Evolutionary conservation across 768 basidiomycete species (phyloP), one percentile per base, ranked within the genome.

Genomic region (Boletus barrowsii): DNA sequence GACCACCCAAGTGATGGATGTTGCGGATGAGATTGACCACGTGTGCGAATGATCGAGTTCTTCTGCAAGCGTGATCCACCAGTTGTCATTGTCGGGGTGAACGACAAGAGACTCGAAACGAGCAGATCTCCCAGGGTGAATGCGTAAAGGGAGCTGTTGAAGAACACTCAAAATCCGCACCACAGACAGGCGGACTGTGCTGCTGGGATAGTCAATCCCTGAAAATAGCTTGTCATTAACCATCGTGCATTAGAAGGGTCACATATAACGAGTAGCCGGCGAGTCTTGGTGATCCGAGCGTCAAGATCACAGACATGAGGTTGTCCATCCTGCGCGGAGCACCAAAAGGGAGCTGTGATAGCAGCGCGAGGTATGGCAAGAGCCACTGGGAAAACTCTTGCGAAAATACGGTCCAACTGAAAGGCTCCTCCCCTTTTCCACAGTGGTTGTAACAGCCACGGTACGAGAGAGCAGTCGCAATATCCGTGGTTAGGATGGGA

Each of bases 311-410:
- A 9, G 76, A 73, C 56, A 72, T 66, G 37, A 79, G 61, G 48
- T 79, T 77, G 18, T 77, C 76, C n/a, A 69, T 56, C 26, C 62
- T 72, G 47, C 71, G 70, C 11, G 57, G 65, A 30, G 73, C 69
- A 9, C 78, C 78, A 24, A 78, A 81, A 0, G 79, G 80, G n/a
- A 81, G 72, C 44, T 79, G 78, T 0, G 78, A 77, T 18, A 80
- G 64, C 9, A 81, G 56, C 1, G 79, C 77, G 13, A 81, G 70
- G 70, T 76, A 79, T 8, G 79, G 79, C 7, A 81, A 51, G 3
- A 81, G 65, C 79, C 79, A 81, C 0, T 76, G 58, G 10, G 70
- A 67, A 57, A 74, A 78, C 43, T 76, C 66, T 43, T 75, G 74
- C 0, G 68, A 46, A 46, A 68, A 69, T 4, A 22, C 32, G 2